Evolutionary conservation across 2,329 filamentous ascomycete species (phyloP).

Genomic region (Fusarium anthophilum): DNA sequence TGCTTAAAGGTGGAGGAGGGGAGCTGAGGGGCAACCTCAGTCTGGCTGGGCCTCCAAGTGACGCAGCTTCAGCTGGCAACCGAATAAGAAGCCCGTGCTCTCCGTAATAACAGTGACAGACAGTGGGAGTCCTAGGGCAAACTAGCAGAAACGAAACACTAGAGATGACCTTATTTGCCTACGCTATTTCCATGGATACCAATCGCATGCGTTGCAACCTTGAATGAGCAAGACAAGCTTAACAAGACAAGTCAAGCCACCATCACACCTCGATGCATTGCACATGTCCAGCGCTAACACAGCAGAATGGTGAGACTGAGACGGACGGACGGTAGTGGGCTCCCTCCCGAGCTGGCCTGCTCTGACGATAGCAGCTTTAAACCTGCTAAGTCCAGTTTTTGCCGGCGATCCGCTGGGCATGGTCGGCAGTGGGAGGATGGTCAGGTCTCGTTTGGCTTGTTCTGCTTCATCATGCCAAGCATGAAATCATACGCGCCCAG

Average conservation of each 20-base stretch:
- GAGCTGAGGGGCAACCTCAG: slow-evolving; percentile 38
- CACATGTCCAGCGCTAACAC: slow-evolving; percentile 23
- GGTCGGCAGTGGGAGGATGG: slow-evolving; percentile 9
- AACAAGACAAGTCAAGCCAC: slow-evolving; percentile 6
- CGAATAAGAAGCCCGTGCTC: slow-evolving; percentile 5
- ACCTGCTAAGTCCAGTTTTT: slow-evolving; percentile 16
- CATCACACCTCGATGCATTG: background rate
- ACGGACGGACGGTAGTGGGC: background rate
- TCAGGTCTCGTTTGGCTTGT: background rate
- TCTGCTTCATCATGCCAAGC: slow-evolving; percentile 32
- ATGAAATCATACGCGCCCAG: slow-evolving; percentile 41
- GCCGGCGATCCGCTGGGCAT: slow-evolving; percentile 11
- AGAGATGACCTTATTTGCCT: slow-evolving; percentile 9
- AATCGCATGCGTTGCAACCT: slow-evolving; percentile 5
- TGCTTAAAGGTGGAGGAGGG: slow-evolving; percentile 28
- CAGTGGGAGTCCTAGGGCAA: slow-evolving; percentile 17
- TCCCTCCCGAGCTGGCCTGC: slow-evolving; percentile 21
- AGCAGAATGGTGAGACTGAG: slow-evolving; percentile 2
- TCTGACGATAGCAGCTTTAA: slow-evolving; percentile 9
- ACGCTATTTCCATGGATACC: slow-evolving; percentile 13
- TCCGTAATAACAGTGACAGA: slow-evolving; percentile 12
- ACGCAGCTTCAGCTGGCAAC: slow-evolving; percentile 41
- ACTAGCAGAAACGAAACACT: slow-evolving; percentile 31
- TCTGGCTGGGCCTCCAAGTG: slow-evolving; percentile 22
- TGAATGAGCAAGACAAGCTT: slow-evolving; percentile 8